Percentiles rank a stretch among this genome's conserved stretches.
Evolutionary conservation across 2,329 filamentous ascomycete genomes (phyloP).

Genomic region (Talaromyces sp.): DNA sequence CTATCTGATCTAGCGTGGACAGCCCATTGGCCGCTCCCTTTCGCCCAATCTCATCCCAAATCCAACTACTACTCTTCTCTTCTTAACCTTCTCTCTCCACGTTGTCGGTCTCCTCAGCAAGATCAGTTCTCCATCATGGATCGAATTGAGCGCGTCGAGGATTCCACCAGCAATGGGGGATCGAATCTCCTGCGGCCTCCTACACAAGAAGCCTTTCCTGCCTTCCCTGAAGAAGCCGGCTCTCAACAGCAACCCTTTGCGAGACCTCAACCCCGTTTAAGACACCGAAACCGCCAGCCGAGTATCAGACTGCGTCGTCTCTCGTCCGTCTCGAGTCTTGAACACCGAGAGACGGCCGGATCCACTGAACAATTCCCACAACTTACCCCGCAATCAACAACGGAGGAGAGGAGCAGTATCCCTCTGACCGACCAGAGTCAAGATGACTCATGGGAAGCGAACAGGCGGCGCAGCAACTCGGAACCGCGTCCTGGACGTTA

Average conservation of each 20-base stretch:
- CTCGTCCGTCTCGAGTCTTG: conserved; percentile 15
- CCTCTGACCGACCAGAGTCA: conserved; percentile 19
- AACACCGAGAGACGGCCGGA: not conserved
- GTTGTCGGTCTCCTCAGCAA: not conserved
- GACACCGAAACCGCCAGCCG: conserved; percentile 17
- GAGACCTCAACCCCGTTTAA: not conserved
- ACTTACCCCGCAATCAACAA: not conserved
- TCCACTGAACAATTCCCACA: not conserved
- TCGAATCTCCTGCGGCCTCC: conserved; percentile 8
- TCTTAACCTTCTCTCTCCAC: not conserved
- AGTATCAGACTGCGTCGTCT: conserved; percentile 24
- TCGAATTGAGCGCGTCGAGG: conserved; percentile 35
- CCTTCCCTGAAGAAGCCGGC: conserved; percentile 18
- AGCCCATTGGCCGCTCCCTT: not conserved
- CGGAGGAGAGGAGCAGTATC: not conserved
- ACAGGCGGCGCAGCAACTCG: conserved; percentile 41
- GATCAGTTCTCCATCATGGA: conserved; percentile 29
- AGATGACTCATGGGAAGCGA: conserved; percentile 28
- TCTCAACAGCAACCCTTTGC: not conserved
- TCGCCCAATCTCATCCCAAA: not conserved
- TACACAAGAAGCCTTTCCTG: conserved; percentile 18
- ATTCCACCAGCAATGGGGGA: conserved; percentile 20
- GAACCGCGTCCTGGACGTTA: conserved; percentile 38
- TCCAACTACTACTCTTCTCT: not conserved
- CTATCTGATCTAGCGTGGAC: not conserved